Evolutionary conservation across 352 stramenopile genomes (phyloP), one percentile per base, ranked within the genome.

Genomic region (Phytophthora fragariaefolia): DNA sequence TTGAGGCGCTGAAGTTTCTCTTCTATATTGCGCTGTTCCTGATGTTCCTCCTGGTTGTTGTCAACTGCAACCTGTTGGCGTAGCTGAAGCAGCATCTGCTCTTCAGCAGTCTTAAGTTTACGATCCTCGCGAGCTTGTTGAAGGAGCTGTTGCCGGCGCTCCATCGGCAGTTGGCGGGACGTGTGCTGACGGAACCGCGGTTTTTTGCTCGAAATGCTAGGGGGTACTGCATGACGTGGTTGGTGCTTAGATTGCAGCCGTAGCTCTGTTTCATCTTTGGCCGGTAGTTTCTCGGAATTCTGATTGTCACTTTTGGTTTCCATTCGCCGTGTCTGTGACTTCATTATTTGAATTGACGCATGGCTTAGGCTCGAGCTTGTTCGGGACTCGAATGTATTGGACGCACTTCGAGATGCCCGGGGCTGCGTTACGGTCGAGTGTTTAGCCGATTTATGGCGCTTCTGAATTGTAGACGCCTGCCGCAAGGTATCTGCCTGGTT

Each of bases 401-500:
- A 3, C 13, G 18, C 40, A 32, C 43, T 6, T 46, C 47, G 28
- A 15, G 8, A 9, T 26, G 47, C 24, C 7, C 51, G 32, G 30
- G 34, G 13, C 1, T 15, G 38, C 30, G 27, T 13, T 12, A 30
- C 23, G 38, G 8, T 40, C 7, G 27, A 18, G n/a, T 26, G 17
- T 50, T 55, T 66, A 28, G 13, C 24, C 17, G 8, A 30, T 28
- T 58, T 60, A 27, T 3, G 18, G n/a, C 22, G 30, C 20, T 71
- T 46, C 17, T 2, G 46, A 28, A 40, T 47, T 47, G 15, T 38
- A 20, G 36, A 50, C 23, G 20, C 24, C 17, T 62, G 69, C 8
- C 77, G 75, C n/a, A 92, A 60, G 2, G 46, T 49, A 6, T 84
- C 59, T 1, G 74, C 77, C 15, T 74, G 65, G 24, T 66, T 58